Percentiles rank a stretch among this genome's conserved stretches.
Conservation (phyloP, 1,139 yeast species). For the Kazachstania sp. region DNA sequence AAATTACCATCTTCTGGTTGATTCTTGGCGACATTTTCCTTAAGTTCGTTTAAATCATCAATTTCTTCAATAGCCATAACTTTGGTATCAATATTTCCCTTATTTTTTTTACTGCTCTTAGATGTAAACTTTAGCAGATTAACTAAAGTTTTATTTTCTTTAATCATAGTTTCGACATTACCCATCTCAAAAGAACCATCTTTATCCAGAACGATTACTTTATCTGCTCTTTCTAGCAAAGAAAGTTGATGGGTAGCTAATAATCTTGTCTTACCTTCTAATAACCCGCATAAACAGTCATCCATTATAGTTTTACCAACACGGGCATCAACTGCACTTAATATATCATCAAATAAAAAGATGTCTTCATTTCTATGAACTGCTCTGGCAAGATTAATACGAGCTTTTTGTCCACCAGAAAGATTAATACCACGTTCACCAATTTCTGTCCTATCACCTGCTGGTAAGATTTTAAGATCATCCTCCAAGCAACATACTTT, state of each 20-base stretch:
- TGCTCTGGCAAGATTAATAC: conserved; percentile 67
- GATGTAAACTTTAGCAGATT: conserved; percentile 45
- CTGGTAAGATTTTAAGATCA: conserved; percentile 65
- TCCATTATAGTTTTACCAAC: conserved; percentile 80
- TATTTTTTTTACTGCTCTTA: conserved; percentile 30
- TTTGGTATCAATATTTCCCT: conserved; percentile 26
- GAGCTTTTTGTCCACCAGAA: conserved; percentile 90
- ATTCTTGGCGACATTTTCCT: conserved; percentile 15
- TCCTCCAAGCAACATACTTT: conserved; percentile 58
- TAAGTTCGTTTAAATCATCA: conserved; percentile 24
- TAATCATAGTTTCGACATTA: conserved; percentile 39
- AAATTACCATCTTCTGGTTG: conserved; percentile 31
- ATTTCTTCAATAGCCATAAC: conserved; percentile 11
- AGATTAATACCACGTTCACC: conserved; percentile 90
- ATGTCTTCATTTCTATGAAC: conserved; percentile 65
- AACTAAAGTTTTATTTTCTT: conserved; percentile 40
- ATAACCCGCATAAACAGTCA: conserved; percentile 52
- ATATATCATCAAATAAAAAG: conserved; percentile 71
- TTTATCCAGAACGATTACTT: conserved; percentile 62
- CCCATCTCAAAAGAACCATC: conserved; percentile 59
- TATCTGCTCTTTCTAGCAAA: conserved; percentile 57
- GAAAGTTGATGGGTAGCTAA: conserved; percentile 82
- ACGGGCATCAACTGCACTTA: conserved; percentile 87
- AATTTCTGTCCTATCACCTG: conserved; percentile 78
- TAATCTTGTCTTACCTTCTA: conserved; percentile 56